Base-by-base conservation (phyloP, 208 protist genomes). In the Trichomonas vaginalis region DNA sequence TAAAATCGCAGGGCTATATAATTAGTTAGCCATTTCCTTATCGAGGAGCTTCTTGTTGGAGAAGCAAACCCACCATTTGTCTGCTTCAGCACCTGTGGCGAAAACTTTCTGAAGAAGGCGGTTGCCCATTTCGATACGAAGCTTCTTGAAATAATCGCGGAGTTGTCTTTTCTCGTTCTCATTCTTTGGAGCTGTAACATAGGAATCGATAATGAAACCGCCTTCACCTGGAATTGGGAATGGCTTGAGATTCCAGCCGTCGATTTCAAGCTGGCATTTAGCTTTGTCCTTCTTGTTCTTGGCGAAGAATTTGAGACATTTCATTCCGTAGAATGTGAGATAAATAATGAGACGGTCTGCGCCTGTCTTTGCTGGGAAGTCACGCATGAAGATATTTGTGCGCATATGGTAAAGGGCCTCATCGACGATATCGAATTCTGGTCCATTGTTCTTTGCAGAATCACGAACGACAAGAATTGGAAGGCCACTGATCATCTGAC, bases 1-100 rank as follows among this genome's bases (percentile, higher is more conserved):
- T n/a, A n/a, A n/a, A n/a, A n/a, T n/a, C n/a, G 37, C 17, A 37
- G 79, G n/a, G n/a, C n/a, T n/a, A 56, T n/a, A 32, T 12, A 35
- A 45, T 90, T 90, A 90, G 42, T 90, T 90, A 48, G 82, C 82
- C 82, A 90, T 90, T 90, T 90, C 82, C 42, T 90, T 90, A 21
- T 90, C 82, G n/a, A 90, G 35, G 82, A 90, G 48, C 42, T 90
- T 90, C 10, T 37, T 46, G 35, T 27, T 27, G 48, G 82, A 35
- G n/a, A 90, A 90, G 82, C 82, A 90, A n/a, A 90, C 48, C 82
- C 82, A 90, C 82, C 82, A 90, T n/a, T 90, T 90, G 23, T 90
- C 82, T 23, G 82, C 82, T n/a, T 80, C 62, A 48, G 82, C 35
- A 2, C 40, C 37, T 2, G 46, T 4, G 4, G 37, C 9, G 82